phyloP scores from a whole-genome alignment of 2,329 filamentous ascomycete species.

The Aspergillus pseudoviridinutans region DNA sequence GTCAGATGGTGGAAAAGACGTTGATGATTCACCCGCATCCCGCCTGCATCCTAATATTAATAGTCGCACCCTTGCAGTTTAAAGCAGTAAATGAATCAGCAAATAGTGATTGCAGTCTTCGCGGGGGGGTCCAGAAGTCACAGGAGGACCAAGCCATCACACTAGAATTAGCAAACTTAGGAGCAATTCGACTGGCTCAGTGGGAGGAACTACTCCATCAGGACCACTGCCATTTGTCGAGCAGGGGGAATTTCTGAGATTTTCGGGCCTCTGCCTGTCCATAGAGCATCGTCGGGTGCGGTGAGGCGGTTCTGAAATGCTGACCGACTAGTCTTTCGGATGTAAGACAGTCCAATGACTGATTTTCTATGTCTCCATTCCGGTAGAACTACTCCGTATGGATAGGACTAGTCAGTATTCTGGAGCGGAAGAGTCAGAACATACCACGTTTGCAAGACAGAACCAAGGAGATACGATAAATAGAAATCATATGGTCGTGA shows the following conservation, averaged over 20 bases:
- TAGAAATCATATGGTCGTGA: neutral
- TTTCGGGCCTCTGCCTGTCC: neutral
- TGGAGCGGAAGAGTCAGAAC: neutral
- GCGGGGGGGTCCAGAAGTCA: neutral
- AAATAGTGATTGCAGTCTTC: neutral
- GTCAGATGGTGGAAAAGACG: neutral
- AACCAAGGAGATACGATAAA: neutral
- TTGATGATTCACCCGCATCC: neutral
- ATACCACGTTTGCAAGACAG: neutral
- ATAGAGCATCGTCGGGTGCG: slow-evolving; percentile 15
- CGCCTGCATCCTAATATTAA: neutral
- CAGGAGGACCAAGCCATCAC: neutral
- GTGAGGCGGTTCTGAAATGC: slow-evolving; percentile 14
- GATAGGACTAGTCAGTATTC: neutral
- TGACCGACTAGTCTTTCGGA: slow-evolving; percentile 7
- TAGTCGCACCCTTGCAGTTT: neutral
- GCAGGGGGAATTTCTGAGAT: neutral
- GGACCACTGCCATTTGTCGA: slow-evolving; percentile 12
- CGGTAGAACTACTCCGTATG: neutral
- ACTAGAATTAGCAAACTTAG: neutral
- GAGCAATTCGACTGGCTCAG: neutral
- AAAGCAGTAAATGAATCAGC: neutral
- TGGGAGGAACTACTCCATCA: slow-evolving; percentile 11
- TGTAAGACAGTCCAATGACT: neutral
- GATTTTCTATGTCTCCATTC: neutral